A percentile compares a stretch with the other conserved stretches of the same genome.
phyloP scores from a whole-genome alignment of 225 moss, liverwort and hornwort species.

The Bryoerythrophyllum caledonicum region DNA sequence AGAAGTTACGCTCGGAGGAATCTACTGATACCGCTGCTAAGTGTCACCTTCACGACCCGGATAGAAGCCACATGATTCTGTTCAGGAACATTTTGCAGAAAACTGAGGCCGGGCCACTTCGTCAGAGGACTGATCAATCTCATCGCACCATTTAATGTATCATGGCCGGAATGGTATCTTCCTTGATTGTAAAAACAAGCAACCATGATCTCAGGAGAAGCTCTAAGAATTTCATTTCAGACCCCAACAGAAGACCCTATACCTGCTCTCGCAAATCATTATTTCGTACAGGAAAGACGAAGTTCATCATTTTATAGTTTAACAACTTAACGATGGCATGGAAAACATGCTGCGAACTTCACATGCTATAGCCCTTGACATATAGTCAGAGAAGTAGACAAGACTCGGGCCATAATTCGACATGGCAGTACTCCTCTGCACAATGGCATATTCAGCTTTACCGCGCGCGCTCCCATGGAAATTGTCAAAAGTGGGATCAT shows the following conservation, averaged over 20 bases:
- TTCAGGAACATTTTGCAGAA: neutral
- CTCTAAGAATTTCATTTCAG: neutral
- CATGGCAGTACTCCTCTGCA: no score
- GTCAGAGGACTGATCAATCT: neutral
- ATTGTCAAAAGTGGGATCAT: neutral
- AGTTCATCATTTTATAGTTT: neutral
- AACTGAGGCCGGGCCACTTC: neutral
- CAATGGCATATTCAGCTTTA: neutral
- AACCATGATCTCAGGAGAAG: neutral
- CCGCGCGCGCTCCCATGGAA: neutral
- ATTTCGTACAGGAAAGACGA: neutral
- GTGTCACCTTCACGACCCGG: conserved; percentile 4
- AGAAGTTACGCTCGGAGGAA: neutral
- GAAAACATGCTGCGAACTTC: neutral
- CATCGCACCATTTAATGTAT: neutral
- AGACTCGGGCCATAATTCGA: no score
- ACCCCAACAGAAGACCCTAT: neutral
- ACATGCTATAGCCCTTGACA: neutral
- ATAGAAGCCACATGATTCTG: conserved; percentile 3
- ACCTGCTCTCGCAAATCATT: neutral
- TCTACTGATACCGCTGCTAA: no score
- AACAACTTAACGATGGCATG: neutral
- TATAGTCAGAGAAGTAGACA: neutral
- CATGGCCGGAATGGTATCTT: neutral
- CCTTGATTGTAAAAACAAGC: neutral